Base-by-base conservation (phyloP, 2,329 filamentous ascomycete genomes). In the Dactylellina cionopaga region DNA sequence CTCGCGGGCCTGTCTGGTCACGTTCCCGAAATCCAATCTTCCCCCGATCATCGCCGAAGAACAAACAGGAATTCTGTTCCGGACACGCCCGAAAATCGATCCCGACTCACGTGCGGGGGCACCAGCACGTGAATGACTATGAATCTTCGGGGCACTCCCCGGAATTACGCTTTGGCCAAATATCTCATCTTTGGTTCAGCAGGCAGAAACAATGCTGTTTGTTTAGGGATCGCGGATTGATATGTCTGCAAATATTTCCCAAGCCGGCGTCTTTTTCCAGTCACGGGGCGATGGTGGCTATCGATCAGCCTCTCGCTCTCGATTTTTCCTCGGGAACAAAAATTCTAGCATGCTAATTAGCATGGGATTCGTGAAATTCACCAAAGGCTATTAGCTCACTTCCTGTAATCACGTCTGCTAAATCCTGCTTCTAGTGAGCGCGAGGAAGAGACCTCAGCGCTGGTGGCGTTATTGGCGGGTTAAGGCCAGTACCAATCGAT, bases 361-460 rank as follows among this genome's bases (percentile, higher is more conserved):
- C 35, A 39, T 39, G 35, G 35, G 35, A 39, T 11, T 15, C 4
- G 35, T n/a, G n/a, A n/a, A n/a, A n/a, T n/a, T n/a, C n/a, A n/a
- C n/a, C n/a, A n/a, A n/a, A n/a, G n/a, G n/a, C n/a, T n/a, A n/a
- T n/a, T n/a, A n/a, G n/a, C n/a, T n/a, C n/a, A n/a, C n/a, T n/a
- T n/a, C n/a, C n/a, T n/a, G n/a, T n/a, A n/a, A n/a, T n/a, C n/a
- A n/a, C n/a, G n/a, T n/a, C n/a, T n/a, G n/a, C n/a, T n/a, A n/a
- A n/a, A n/a, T n/a, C n/a, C n/a, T n/a, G n/a, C n/a, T n/a, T n/a
- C n/a, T n/a, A n/a, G n/a, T n/a, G n/a, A n/a, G n/a, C n/a, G n/a
- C n/a, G n/a, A n/a, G 33, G 31, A 22, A 39, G 51, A 55, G 13
- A n/a, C n/a, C 39, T 55, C 60, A 65, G 39, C 49, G 49, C 49